These are phyloP conservation scores for Allomyces javanicus DNA, from an alignment of 192 early-diverging fungal genomes.

Conservation along the genomic window DNA sequence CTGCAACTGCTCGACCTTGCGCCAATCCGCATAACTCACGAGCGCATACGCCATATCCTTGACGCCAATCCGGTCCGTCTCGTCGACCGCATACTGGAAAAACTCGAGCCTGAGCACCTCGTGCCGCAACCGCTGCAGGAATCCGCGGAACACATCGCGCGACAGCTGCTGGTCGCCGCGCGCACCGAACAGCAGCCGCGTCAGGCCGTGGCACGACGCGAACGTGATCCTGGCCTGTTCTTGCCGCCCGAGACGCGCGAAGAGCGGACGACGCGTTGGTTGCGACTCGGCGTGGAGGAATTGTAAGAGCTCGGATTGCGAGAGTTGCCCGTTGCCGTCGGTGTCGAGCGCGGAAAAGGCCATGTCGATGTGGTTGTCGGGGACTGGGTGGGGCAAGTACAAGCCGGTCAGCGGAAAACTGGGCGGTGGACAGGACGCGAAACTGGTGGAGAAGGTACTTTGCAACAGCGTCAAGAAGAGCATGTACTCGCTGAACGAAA, in stretches of 20 bases:
- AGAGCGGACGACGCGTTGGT: background rate
- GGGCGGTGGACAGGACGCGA: too few relatives aligned
- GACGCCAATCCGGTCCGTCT: background rate
- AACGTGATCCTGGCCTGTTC: slow-evolving; percentile 1
- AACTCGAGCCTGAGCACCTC: slow-evolving; percentile 16
- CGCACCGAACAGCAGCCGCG: slow-evolving; percentile 14
- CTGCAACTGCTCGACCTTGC: background rate
- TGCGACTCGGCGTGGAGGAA: slow-evolving; percentile 5
- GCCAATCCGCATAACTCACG: background rate
- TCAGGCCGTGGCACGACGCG: slow-evolving; percentile 6
- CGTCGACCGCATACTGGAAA: background rate
- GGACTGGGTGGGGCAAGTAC: background rate
- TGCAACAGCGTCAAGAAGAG: slow-evolving; percentile 16
- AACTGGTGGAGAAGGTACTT: slow-evolving; percentile 1
- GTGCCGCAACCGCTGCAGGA: slow-evolving; percentile 14
- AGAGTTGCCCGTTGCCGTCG: slow-evolving; percentile 16
- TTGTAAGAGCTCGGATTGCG: slow-evolving; percentile 15
- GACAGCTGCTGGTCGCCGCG: slow-evolving; percentile 12
- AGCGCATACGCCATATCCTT: background rate
- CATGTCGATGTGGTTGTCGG: slow-evolving; percentile 15
- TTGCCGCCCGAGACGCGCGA: background rate
- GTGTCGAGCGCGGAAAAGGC: slow-evolving; percentile 16
- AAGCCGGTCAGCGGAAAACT: too few relatives aligned
- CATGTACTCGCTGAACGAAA: slow-evolving; percentile 17
- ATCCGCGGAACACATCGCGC: slow-evolving; percentile 14